A percentile compares a stretch with the other conserved stretches of the same genome.
phyloP scores from a whole-genome alignment of 805 yeast genomes.

The Millerozyma miso region DNA sequence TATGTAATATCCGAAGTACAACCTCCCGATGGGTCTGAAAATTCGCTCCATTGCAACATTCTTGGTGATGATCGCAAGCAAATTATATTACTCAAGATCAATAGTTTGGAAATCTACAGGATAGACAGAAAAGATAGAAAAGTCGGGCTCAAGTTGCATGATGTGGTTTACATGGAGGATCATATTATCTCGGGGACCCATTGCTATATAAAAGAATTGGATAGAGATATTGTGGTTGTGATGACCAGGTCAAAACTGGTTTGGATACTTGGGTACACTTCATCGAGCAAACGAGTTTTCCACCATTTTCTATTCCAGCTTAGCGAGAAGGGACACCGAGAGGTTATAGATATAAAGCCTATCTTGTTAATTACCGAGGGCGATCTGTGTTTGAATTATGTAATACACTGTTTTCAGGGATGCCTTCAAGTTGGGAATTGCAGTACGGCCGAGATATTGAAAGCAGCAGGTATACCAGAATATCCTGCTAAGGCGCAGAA shows the following conservation, averaged over 20 bases:
- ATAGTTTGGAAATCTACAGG: slow-evolving; percentile 12
- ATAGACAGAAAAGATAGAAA: slow-evolving; percentile 1
- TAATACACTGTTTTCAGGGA: slow-evolving; percentile 20
- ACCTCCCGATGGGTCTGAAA: slow-evolving; percentile 11
- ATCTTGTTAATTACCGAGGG: slow-evolving; percentile 12
- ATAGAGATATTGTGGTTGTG: slow-evolving; percentile 11
- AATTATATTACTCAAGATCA: slow-evolving; percentile 10
- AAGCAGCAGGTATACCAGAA: neutral
- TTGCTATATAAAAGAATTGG: slow-evolving; percentile 7
- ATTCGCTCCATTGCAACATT: slow-evolving; percentile 11
- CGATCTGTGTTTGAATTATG: slow-evolving; percentile 8
- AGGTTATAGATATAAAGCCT: slow-evolving; percentile 19
- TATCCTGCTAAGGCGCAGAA: neutral
- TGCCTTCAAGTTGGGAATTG: slow-evolving; percentile 9
- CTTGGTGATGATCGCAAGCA: slow-evolving; percentile 4
- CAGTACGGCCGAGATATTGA: neutral
- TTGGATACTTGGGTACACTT: slow-evolving; percentile 9
- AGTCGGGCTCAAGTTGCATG: slow-evolving; percentile 5
- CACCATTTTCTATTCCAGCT: slow-evolving; percentile 8
- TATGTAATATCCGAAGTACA: slow-evolving; percentile 15
- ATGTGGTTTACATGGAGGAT: slow-evolving; percentile 11
- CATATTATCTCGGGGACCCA: slow-evolving; percentile 9
- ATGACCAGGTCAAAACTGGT: slow-evolving; percentile 11
- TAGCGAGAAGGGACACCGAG: slow-evolving; percentile 19
- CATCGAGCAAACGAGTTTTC: slow-evolving; percentile 4